phyloP scores from a whole-genome alignment of 1,284 basidiomycete species.

The Lignosus rhinocerotis region DNA sequence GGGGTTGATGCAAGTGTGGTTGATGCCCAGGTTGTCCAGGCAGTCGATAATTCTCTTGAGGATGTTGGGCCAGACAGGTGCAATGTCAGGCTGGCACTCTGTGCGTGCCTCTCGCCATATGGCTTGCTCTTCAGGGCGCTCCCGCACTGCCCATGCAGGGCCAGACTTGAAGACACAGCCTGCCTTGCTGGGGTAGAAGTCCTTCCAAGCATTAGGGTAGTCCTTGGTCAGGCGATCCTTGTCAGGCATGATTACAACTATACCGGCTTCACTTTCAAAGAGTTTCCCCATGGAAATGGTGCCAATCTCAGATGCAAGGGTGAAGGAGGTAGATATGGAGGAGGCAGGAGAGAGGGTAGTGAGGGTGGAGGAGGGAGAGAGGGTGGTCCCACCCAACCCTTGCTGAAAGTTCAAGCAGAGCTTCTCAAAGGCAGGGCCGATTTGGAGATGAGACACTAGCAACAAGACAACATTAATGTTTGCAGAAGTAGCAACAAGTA shows the following conservation, averaged over 20 bases:
- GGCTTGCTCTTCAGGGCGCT: background rate
- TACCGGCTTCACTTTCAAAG: background rate
- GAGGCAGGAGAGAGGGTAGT: too few species aligned
- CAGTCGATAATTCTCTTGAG: too few species aligned
- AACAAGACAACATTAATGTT: background rate
- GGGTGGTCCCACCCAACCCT: background rate
- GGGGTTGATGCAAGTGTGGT: too few species aligned
- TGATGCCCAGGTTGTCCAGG: too few species aligned
- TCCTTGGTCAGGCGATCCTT: background rate
- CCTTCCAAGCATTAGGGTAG: background rate
- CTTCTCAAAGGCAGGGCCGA: background rate
- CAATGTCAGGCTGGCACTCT: too few species aligned
- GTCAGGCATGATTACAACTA: background rate
- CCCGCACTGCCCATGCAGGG: background rate
- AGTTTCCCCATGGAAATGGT: background rate
- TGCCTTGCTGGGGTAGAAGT: too few species aligned
- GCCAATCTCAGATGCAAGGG: too few species aligned
- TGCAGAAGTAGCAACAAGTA: too few species aligned
- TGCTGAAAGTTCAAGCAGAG: background rate
- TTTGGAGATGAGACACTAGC: background rate
- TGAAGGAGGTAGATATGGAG: too few species aligned
- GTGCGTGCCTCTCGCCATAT: too few species aligned
- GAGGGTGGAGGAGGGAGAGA: too few species aligned
- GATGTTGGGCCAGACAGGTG: too few species aligned
- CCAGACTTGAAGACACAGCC: background rate